These are phyloP conservation scores for Pleurostoma richardsiae DNA, from an alignment of 2,329 filamentous ascomycete species.

Conservation along the genomic window DNA sequence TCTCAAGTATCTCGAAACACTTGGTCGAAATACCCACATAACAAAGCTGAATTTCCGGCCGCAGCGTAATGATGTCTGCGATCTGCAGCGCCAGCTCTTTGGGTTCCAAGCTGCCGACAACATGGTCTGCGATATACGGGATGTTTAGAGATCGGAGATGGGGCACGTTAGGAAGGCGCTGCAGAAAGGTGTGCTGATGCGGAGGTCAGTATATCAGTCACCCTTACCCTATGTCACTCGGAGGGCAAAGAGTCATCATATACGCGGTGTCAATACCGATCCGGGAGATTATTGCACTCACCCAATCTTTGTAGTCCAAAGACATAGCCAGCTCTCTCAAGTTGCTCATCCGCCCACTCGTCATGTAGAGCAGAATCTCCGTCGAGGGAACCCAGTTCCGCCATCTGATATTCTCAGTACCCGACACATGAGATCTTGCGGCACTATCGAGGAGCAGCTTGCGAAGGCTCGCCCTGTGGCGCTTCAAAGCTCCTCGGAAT, in stretches of 20 bases:
- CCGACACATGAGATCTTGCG: conserved; percentile 37
- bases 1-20: conserved; percentile 78
- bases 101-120: conserved; percentile 49
- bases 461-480: conserved; percentile 66
- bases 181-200: conserved; percentile 69
- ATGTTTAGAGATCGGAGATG: conserved; percentile 69
- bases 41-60: conserved; percentile 70
- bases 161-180: conserved; percentile 64
- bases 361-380: conserved; percentile 68
- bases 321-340: conserved; percentile 68
- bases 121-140: conserved; percentile 59
- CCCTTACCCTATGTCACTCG: conserved; percentile 9
- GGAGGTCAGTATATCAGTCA: conserved; percentile 4
- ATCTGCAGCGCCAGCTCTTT: conserved; percentile 72
- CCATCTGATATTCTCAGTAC: conserved; percentile 45
- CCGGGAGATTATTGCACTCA: conserved; percentile 32
- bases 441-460: conserved; percentile 72
- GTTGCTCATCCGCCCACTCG: conserved; percentile 68
- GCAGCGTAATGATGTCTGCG: conserved; percentile 70
- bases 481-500: conserved; percentile 63
- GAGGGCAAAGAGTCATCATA: conserved; percentile 1
- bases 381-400: conserved; percentile 66
- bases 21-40: conserved; percentile 73
- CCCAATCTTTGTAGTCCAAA: conserved; percentile 74
- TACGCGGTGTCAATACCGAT: too few relatives aligned